These are phyloP conservation scores for Brassica rapa DNA, from an alignment of 345 rosid species.

Conservation along the genomic window DNA sequence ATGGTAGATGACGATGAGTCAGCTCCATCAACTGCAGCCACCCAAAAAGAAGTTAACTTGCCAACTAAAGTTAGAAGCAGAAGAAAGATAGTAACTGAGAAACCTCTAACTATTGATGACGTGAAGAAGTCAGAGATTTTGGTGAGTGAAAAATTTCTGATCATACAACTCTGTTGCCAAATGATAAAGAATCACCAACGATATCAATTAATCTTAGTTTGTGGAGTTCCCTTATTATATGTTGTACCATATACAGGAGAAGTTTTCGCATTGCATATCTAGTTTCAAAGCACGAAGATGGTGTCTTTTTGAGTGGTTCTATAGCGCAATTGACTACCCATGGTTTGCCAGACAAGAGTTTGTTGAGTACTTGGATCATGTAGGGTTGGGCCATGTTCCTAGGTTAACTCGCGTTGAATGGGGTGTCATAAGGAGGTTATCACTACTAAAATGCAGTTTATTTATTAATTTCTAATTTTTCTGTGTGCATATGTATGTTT, in stretches of 20 bases:
- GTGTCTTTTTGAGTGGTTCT: constrained; percentile 82
- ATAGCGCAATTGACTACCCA: constrained; percentile 84
- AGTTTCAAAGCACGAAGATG: constrained; percentile 57
- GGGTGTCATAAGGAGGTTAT: constrained; percentile 85
- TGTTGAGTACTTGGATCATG: constrained; percentile 82
- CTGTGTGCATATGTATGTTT: constrained; percentile 1
- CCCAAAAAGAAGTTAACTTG: constrained; percentile 50
- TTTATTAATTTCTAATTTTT: neutral
- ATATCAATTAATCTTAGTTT: constrained; percentile 39
- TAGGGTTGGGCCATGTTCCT: constrained; percentile 83
- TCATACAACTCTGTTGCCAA: constrained; percentile 35
- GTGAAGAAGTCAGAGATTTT: constrained; percentile 38
- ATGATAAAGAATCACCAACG: constrained; percentile 23
- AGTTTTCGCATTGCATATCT: constrained; percentile 62
- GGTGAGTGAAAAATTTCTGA: constrained; percentile 43
- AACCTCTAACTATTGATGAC: constrained; percentile 46
- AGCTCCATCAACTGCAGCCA: constrained; percentile 47
- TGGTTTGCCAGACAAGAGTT: constrained; percentile 91
- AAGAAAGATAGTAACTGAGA: constrained; percentile 54
- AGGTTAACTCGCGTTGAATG: constrained; percentile 84
- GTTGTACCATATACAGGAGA: constrained; percentile 48
- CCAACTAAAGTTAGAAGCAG: constrained; percentile 75
- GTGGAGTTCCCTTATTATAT: constrained; percentile 28
- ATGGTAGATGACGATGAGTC: constrained; percentile 49
- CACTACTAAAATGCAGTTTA: constrained; percentile 28